A percentile compares a stretch with the other conserved stretches of the same genome.
Conservation (phyloP, 805 yeast species). For the Candida pseudoglaebosa region DNA sequence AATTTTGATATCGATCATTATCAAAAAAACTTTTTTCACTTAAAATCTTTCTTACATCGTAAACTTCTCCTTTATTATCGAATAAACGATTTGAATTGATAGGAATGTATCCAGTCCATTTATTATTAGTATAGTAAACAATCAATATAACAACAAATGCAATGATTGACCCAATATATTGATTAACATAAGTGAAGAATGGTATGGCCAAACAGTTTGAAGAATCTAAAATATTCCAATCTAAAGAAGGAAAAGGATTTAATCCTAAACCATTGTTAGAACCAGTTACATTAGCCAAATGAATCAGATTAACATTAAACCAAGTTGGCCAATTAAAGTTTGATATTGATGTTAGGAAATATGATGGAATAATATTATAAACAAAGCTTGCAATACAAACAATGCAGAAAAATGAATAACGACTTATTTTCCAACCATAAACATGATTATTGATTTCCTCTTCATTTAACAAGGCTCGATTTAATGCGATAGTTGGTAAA, state of each 20-base stretch:
- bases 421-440: slow-evolving; percentile 40
- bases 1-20: slow-evolving; percentile 40
- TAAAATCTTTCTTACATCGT: slow-evolving; percentile 44
- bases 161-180: slow-evolving; percentile 32
- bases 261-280: slow-evolving; percentile 35
- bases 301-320: slow-evolving; percentile 37
- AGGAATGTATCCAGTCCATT: slow-evolving; percentile 50
- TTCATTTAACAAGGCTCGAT: slow-evolving; percentile 35
- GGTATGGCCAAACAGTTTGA: slow-evolving; percentile 40
- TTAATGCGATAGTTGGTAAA: slow-evolving; percentile 40
- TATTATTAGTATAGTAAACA: slow-evolving; percentile 44
- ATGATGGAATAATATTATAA: slow-evolving; percentile 42
- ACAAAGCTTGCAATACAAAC: slow-evolving; percentile 30
- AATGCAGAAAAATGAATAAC: slow-evolving; percentile 36
- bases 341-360: slow-evolving; percentile 35
- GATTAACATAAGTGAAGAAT: slow-evolving; percentile 39
- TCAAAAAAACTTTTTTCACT: slow-evolving; percentile 44
- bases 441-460: slow-evolving; percentile 17
- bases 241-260: slow-evolving; percentile 41
- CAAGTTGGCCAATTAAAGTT: slow-evolving; percentile 45
- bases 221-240: slow-evolving; percentile 39
- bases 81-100: slow-evolving; percentile 49
- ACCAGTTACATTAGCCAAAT: slow-evolving; percentile 37
- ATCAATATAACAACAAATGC: slow-evolving; percentile 29
- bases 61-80: slow-evolving; percentile 48